Percentiles rank a stretch among this genome's conserved stretches.
Evolutionary conservation across 2,329 filamentous ascomycete genomes (phyloP).

Genomic region (Monosporascus ibericus): DNA sequence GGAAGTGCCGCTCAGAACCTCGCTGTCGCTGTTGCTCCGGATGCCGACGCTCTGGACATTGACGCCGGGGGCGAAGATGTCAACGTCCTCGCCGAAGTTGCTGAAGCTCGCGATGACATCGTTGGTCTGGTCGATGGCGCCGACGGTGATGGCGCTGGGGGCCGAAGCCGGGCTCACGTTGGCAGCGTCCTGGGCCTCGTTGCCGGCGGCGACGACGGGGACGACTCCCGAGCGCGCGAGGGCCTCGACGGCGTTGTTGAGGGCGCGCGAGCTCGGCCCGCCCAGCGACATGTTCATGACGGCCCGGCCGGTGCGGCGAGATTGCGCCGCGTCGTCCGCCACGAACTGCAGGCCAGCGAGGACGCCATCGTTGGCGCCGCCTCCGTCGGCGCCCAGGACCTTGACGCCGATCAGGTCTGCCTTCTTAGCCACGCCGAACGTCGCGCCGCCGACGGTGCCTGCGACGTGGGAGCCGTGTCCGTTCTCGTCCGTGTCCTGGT

Average conservation of each 20-base stretch:
- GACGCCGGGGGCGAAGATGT: constrained; percentile 52
- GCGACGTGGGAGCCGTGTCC: constrained; percentile 61
- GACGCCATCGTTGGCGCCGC: constrained; percentile 44
- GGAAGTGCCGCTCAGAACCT: constrained; percentile 46
- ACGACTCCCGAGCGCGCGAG: constrained; percentile 46
- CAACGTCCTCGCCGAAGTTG: constrained; percentile 50
- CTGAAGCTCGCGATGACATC: constrained; percentile 48
- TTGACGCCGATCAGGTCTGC: constrained; percentile 52
- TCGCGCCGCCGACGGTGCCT: constrained; percentile 54
- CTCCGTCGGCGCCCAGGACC: constrained; percentile 47
- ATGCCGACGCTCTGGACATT: constrained; percentile 48
- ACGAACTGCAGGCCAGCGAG: constrained; percentile 56
- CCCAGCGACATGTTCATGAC: constrained; percentile 62
- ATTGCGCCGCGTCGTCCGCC: constrained; percentile 36
- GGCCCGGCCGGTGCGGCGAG: constrained; percentile 42
- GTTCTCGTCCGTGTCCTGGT: constrained; percentile 46
- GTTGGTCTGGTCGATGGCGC: constrained; percentile 46
- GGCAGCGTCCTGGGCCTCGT: constrained; percentile 46
- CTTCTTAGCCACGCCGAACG: constrained; percentile 57
- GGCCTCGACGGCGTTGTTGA: constrained; percentile 50
- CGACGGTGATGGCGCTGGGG: constrained; percentile 52
- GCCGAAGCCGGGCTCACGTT: constrained; percentile 50
- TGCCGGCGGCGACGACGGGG: constrained; percentile 55
- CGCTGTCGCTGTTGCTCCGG: constrained; percentile 37
- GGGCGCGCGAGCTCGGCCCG: constrained; percentile 38